Base-by-base conservation (phyloP, 345 rosid species). In the Camelina hispida region DNA sequence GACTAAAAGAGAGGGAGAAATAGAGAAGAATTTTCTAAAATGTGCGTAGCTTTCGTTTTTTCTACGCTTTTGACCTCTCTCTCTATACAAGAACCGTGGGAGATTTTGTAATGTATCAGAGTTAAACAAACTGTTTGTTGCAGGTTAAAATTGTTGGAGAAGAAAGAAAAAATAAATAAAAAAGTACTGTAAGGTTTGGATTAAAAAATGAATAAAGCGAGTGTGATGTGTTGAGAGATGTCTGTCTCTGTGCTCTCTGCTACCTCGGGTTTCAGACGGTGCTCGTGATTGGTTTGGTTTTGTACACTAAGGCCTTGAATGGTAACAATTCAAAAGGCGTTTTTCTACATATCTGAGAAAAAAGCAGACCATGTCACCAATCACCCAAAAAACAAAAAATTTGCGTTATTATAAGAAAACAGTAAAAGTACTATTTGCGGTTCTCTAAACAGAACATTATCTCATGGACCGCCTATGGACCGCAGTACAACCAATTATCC, bases 161-260 rank as follows among this genome's bases (percentile, higher is more conserved):
- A 38, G 51, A 67, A 58, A 42, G 42, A 30, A 23, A 14, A 8
- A 32, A 34, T 25, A 25, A 14, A 2, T n/a, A 51, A 52, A 9
- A 32, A 4, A 22, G n/a, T 3, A 10, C n/a, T 38, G 47, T 47
- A 15, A 28, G 5, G 13, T 0, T 40, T 25, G 42, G 9, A 42
- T 12, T 43, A 40, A 47, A 43, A 59, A 46, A 50, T 16, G 15
- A 38, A 37, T 3, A 18, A 35, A 34, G 17, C n/a, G 54, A 17
- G 23, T 47, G 65, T 76, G 44, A 25, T 62, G 58, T 32, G 61
- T 25, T 77, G 71, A 63, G 66, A 54, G 66, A 72, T 77, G 91
- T 83, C 85, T 85, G 89, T 81, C 65, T 69, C 82, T 73, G 78
- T 69, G 70, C 37, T 47, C 47, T 74, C 72, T 8, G 17, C 14